Evolutionary conservation across 768 basidiomycete genomes (phyloP), one percentile per base, ranked within the genome.

Genomic region (Russula vinacea): DNA sequence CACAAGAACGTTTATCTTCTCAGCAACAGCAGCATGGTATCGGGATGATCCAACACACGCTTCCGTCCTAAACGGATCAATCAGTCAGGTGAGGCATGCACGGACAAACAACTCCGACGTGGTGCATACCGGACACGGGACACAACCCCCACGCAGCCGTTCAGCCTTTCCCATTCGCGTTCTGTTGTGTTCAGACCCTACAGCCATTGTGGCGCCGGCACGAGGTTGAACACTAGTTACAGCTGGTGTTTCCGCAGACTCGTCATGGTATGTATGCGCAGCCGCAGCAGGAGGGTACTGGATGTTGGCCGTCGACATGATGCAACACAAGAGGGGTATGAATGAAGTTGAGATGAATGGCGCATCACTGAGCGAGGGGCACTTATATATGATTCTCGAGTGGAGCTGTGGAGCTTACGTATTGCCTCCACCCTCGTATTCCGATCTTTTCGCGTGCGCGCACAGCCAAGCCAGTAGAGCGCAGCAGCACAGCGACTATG

Each of bases 21-120:
- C 39, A 66, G 24, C 55, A 63, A 26, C 65, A 66, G 51, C 65
- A 66, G 57, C 54, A 53, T 1, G 65, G 60, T 61, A 61, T 54
- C 10, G 60, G 65, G 24, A 66, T 66, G 56, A 66, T 66, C 61
- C 62, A 66, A 52, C 65, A 66, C 19, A 66, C 44, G 32, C 61
- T 62, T 45, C 65, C 65, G 40, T 66, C 65, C 65, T 66, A 37
- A 2, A n/a, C n/a, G 13, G n/a, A 29, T 29, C 29, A 29, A 5
- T 29, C 29, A 29, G 29, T 29, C 29, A 29, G 29, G 24, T 17
- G 39, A 39, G 24, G 10, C 5, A 8, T 19, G 42, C 19, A 22
- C 3, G 10, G 2, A 42, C 10, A 26, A 39, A 16, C 9, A 16
- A 56, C 22, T 32, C 33, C 6, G n/a, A 55, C 22, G 37, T 32